phyloP scores from a whole-genome alignment of 2,329 filamentous ascomycete species.

The Penicillium brevicompactum region DNA sequence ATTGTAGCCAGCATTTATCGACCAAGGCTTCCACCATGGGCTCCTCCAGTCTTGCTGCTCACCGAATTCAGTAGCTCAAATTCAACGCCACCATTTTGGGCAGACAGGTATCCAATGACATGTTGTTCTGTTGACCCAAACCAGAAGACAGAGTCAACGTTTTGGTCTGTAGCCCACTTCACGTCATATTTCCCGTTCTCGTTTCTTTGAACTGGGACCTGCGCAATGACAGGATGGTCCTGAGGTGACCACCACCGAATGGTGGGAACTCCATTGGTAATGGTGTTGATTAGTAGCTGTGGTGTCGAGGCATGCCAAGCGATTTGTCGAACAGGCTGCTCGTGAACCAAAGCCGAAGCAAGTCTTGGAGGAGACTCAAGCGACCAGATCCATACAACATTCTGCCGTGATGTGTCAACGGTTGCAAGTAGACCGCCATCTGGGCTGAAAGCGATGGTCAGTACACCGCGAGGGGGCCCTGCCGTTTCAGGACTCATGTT shows the following conservation, averaged over 20 bases:
- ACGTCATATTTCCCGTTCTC: conserved; percentile 41
- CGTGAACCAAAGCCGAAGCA: conserved; percentile 44
- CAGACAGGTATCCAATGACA: conserved; percentile 35
- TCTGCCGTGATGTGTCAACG: conserved; percentile 42
- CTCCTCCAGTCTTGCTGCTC: conserved; percentile 21
- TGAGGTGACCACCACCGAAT: conserved; percentile 39
- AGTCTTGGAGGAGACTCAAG: conserved; percentile 31
- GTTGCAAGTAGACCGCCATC: conserved; percentile 41
- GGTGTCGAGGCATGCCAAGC: conserved; percentile 42
- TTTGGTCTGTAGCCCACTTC: conserved; percentile 32
- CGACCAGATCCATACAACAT: conserved; percentile 51
- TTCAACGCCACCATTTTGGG: conserved; percentile 19
- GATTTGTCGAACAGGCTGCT: conserved; percentile 43
- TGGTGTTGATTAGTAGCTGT: conserved; percentile 43
- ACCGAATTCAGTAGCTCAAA: conserved; percentile 35
- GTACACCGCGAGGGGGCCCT: conserved; percentile 37
- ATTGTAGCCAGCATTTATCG: conserved; percentile 12
- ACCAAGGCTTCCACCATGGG: conserved; percentile 20
- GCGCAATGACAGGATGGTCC: conserved; percentile 31
- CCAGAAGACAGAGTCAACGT: conserved; percentile 34
- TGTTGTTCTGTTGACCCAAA: conserved; percentile 39
- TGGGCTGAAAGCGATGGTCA: conserved; percentile 43
- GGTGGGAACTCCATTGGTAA: conserved; percentile 34
- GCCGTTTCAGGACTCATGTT: conserved; percentile 33
- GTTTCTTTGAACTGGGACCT: conserved; percentile 33